Percentiles rank a stretch among this genome's conserved stretches.
These are phyloP conservation scores for Rhodotorula diobovata DNA, from an alignment of 768 basidiomycete species.

Conservation along the genomic window DNA sequence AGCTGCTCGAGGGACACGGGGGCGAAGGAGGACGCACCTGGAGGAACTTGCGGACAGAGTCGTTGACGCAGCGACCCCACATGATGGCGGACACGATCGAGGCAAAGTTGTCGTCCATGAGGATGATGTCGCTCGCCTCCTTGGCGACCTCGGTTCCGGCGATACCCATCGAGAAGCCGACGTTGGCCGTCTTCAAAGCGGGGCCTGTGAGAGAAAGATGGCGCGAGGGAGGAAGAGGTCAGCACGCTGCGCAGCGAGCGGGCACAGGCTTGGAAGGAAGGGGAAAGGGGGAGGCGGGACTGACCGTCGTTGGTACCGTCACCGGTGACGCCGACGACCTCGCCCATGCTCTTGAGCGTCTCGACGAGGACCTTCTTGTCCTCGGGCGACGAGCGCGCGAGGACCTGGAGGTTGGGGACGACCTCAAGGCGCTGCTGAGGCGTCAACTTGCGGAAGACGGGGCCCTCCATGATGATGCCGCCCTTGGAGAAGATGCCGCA, in stretches of 20 bases:
- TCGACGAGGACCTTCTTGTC: conserved; percentile 93
- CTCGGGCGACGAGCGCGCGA: conserved; percentile 93
- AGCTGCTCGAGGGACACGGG: conserved; percentile 4
- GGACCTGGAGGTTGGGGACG: conserved; percentile 86
- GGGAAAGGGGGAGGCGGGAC: no score
- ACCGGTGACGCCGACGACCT: conserved; percentile 91
- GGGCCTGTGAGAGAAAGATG: no score
- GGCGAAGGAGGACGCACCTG: conserved; percentile 63
- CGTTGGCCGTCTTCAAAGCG: conserved; percentile 63
- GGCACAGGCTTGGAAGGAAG: no score
- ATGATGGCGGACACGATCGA: conserved; percentile 96
- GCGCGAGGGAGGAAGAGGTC: no score
- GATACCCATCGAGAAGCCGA: conserved; percentile 95
- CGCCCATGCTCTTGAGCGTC: conserved; percentile 76
- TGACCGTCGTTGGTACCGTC: conserved; percentile 99
- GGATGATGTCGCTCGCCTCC: conserved; percentile 96
- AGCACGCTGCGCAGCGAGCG: no score
- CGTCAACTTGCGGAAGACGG: conserved; percentile 75
- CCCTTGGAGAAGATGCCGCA: conserved; percentile 92
- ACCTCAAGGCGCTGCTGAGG: conserved; percentile 70
- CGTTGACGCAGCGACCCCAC: conserved; percentile 99
- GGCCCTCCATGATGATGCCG: conserved; percentile 97
- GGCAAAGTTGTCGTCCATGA: conserved; percentile 95
- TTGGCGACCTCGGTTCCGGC: conserved; percentile 98
- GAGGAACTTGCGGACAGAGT: conserved; percentile 92